Evolutionary conservation across 371 early-diverging fungal species (phyloP), one percentile per base, ranked within the genome.

Genomic region (Circinella minor): DNA sequence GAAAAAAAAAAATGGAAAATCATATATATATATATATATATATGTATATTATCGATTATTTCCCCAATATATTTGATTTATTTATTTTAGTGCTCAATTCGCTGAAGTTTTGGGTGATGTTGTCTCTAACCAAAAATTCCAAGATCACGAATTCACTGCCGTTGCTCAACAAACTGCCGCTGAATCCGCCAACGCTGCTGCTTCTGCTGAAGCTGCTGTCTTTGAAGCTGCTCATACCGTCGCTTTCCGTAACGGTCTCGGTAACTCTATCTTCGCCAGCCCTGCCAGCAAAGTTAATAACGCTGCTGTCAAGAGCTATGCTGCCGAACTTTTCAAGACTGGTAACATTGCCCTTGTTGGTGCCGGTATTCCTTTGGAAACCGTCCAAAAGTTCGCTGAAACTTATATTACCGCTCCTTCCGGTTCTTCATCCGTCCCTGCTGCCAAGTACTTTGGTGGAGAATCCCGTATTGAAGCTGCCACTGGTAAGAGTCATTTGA

Each of bases 241-340:
- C 49, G 98, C 97, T 55, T 98, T 96, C 93, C 95, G 97, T 77
- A 79, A 77, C 72, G 99, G 99, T 46, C 92, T 98, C 74, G 99
- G 98, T 66, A 96, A 97, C 93, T 90, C 97, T 36, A 82, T 97
- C 68, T 96, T 91, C 77, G 96, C 95, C 65, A 77, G 86, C 71
- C 77, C 88, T 36, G 81, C 81, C 69, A 68, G 85, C 75, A 85
- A 86, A n/a, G 79, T 90, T 65, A 74, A 71, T 66, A 83, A 85
- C 64, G 86, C 82, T 63, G 86, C 88, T 43, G 89, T 96, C 77
- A 86, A 88, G 78, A 81, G 82, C 64, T 97, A 91, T 77, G 93
- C 94, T 67, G 75, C 84, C 65, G 77, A 87, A 68, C 81, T 90
- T 72, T 90, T 96, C 81, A 88, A 88, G 54, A 77, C 88, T 55